Evolutionary conservation across 1,139 yeast species (phyloP).

Genomic region (Debaryomyces sp.): DNA sequence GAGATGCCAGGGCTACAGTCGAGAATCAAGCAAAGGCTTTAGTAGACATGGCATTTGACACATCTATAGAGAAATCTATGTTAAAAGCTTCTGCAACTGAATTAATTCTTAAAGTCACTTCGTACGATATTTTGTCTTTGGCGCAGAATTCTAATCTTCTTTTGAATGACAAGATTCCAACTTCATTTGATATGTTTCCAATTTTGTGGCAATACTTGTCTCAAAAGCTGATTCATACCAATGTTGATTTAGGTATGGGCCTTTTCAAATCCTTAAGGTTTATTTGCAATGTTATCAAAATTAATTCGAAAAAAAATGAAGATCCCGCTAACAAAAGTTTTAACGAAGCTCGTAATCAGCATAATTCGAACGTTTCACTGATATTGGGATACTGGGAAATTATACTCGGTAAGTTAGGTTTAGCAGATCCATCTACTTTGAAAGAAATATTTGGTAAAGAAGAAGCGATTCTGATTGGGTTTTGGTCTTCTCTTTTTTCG

Average conservation of each 20-base stretch:
- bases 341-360: conserved; percentile 30
- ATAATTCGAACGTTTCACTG: conserved; percentile 32
- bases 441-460: conserved; percentile 28
- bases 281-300: conserved; percentile 43
- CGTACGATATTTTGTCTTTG: conserved; percentile 58
- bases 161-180: conserved; percentile 37
- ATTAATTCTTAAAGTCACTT: conserved; percentile 50
- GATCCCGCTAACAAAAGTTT: conserved; percentile 21
- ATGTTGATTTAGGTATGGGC: conserved; percentile 39
- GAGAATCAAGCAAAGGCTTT: conserved; percentile 32
- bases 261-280: conserved; percentile 46
- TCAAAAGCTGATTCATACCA: conserved; percentile 39
- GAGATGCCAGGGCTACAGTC: conserved; percentile 40
- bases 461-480: conserved; percentile 44
- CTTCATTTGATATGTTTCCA: conserved; percentile 48
- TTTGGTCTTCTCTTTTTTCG: conserved; percentile 72
- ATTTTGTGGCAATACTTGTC: conserved; percentile 49
- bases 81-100: conserved; percentile 31
- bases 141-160: conserved; percentile 55
- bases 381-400: conserved; percentile 26
- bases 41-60: conserved; percentile 21
- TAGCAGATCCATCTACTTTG: conserved; percentile 48
- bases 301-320: conserved; percentile 30
- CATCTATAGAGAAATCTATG: conserved; percentile 10
- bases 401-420: conserved; percentile 37